These are phyloP conservation scores for Umbelopsis sp. DNA, from an alignment of 192 early-diverging fungal species.

Conservation along the genomic window DNA sequence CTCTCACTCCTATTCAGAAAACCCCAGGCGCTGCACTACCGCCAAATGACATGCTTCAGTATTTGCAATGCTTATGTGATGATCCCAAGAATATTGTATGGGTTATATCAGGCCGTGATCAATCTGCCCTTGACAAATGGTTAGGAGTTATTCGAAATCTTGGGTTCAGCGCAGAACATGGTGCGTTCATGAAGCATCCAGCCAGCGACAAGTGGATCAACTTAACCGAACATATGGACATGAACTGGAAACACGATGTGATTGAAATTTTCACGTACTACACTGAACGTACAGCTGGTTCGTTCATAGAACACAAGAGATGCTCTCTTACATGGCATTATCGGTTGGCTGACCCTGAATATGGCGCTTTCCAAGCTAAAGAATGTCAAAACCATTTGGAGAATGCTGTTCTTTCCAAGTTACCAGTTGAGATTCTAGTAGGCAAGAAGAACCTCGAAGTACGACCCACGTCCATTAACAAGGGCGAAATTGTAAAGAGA, in stretches of 20 bases:
- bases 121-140: slow-evolving; percentile 81
- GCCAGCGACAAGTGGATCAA: slow-evolving; percentile 74
- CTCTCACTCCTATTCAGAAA: slow-evolving; percentile 88
- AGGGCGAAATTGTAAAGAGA: slow-evolving; percentile 95
- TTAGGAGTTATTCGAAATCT: slow-evolving; percentile 76
- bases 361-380: slow-evolving; percentile 95
- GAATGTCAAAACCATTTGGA: slow-evolving; percentile 97
- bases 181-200: slow-evolving; percentile 89
- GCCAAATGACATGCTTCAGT: slow-evolving; percentile 78
- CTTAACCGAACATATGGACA: slow-evolving; percentile 71
- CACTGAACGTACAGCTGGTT: slow-evolving; percentile 92
- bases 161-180: slow-evolving; percentile 93
- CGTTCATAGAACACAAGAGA: slow-evolving; percentile 92
- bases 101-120: slow-evolving; percentile 92
- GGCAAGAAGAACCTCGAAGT: slow-evolving; percentile 98
- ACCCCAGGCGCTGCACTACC: slow-evolving; percentile 83
- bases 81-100: slow-evolving; percentile 88
- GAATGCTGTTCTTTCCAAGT: slow-evolving; percentile 87
- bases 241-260: slow-evolving; percentile 95
- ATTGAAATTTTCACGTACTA: slow-evolving; percentile 93
- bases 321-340: slow-evolving; percentile 97
- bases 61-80: slow-evolving; percentile 61
- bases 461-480: slow-evolving; percentile 90
- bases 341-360: slow-evolving; percentile 92
- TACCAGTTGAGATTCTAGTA: slow-evolving; percentile 91